Evolutionary conservation across 2,329 filamentous ascomycete species (phyloP), one percentile per base, ranked within the genome.

Genomic region (Phyllosticta ampelicida): DNA sequence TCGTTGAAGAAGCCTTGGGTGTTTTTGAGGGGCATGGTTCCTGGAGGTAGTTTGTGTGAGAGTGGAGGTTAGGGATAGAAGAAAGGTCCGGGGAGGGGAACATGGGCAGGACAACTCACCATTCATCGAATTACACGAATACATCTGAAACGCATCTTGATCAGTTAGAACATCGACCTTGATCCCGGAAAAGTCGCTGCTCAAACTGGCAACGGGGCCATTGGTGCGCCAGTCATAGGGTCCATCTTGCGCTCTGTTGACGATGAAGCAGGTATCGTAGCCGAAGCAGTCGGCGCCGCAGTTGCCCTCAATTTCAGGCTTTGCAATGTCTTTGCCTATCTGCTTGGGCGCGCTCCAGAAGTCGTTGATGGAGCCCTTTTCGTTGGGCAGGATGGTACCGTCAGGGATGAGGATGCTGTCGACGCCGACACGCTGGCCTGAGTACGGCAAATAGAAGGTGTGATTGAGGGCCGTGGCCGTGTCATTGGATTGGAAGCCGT

Each of bases 61-160:
- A 21, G n/a, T 13, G 4, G 8, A 5, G 10, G 13, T 19, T 48
- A 13, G 10, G 23, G 26, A 13, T 11, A 10, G 13, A 11, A 5
- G 6, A 20, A 11, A 11, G 11, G 18, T 10, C 52, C 9, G 1
- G 6, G 16, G 36, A 3, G 26, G n/a, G n/a, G n/a, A n/a, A n/a
- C n/a, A n/a, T n/a, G 21, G 9, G 10, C n/a, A 49, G 13, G 44
- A 26, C 9, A 21, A 64, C 63, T 21, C 63, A 64, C 89, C 89
- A 73, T 95, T 85, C 74, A 89, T 84, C 20, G 82, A 82, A 65
- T 83, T 84, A 78, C 91, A 96, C 62, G 82, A 85, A 77, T 95
- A 96, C 65, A 96, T 80, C 74, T 96, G 91, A 73, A 95, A 85
- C 3, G 89, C 90, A 10, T 87, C 83, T 75, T 96, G 90, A 74